These are phyloP conservation scores for Takashimella tepidaria DNA, from an alignment of 1,284 basidiomycete species.

Conservation along the genomic window DNA sequence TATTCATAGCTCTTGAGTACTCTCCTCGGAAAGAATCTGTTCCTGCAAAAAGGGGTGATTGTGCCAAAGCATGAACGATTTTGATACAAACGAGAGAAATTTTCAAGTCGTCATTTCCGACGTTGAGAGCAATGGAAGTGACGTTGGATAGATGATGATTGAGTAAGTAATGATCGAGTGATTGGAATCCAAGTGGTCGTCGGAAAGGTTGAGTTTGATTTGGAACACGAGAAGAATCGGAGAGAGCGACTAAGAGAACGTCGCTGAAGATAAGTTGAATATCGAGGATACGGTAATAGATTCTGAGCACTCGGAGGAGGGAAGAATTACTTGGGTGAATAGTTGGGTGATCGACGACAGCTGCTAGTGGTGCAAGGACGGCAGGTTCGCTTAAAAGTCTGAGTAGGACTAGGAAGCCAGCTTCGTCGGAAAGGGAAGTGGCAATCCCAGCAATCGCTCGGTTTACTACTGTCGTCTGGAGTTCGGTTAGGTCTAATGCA, in stretches of 20 bases:
- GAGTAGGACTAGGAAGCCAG: conserved; percentile 81
- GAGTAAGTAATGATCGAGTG: conserved; percentile 73
- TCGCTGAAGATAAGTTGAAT: conserved; percentile 87
- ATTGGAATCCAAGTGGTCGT: conserved; percentile 34
- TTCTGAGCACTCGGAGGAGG: conserved; percentile 73
- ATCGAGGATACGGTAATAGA: conserved; percentile 74
- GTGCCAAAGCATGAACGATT: conserved; percentile 63
- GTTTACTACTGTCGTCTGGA: conserved; percentile 27
- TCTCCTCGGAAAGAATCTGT: conserved; percentile 59
- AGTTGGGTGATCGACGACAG: conserved; percentile 26
- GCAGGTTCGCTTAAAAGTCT: conserved; percentile 66
- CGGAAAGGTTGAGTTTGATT: conserved; percentile 25
- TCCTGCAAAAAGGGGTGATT: conserved; percentile 53
- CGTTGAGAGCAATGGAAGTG: conserved; percentile 76
- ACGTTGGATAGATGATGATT: conserved; percentile 66
- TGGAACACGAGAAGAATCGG: conserved; percentile 49
- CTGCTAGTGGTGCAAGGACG: conserved; percentile 55
- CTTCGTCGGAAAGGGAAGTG: conserved; percentile 56
- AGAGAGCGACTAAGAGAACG: conserved; percentile 72
- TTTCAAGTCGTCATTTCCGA: conserved; percentile 67
- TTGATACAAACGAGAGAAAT: conserved; percentile 74
- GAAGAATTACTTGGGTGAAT: conserved; percentile 50
- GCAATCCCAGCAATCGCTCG: conserved; percentile 29
- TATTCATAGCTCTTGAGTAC: conserved; percentile 50
- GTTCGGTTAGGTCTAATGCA: conserved; percentile 66